Base-by-base conservation (phyloP, 352 stramenopile genomes). In the Pythium apleroticum region DNA sequence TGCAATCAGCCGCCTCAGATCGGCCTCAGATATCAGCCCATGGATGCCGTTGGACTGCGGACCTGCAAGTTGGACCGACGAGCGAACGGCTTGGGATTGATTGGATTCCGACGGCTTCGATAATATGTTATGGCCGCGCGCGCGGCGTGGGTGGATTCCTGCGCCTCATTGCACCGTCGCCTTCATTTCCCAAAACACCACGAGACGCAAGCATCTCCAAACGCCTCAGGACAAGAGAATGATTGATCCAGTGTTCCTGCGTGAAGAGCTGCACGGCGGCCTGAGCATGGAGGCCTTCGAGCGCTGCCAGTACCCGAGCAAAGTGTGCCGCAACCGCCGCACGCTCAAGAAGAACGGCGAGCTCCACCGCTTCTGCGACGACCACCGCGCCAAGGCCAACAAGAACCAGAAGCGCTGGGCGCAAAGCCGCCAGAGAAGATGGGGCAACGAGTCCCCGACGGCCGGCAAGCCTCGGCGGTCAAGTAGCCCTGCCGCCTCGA, bases 351-450 rank as follows among this genome's bases (percentile, higher is more conserved):
- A 20, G 41, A 25, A 24, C 41, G 17, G 41, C 41, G 41, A 20
- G 7, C 41, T 48, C 19, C 41, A 48, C 41, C 41, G 41, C 17
- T 48, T 48, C 41, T 48, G 41, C 41, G 41, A 20, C 15, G 15
- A 48, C 17, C 41, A 48, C 41, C 41, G 41, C 41, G n/a, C 15
- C 41, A 48, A 24, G 41, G 41, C 41, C 41, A 48, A 48, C 41
- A 24, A 25, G 17, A 48, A 48, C 41, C 41, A 48, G n/a, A 48
- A 48, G 41, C 41, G 41, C 41, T 48, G 41, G 41, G 41, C n/a
- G 14, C 17, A 48, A 5, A 20, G 41, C 41, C 41, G n/a, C 4
- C 41, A 11, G 3, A 2, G 41, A 17, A 6, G 33, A 39, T 39
- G 33, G 33, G 33, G 33, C 11, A 39, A 17, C 33, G 33, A 39